Evolutionary conservation across 148 eudicot genomes (phyloP), one percentile per base, ranked within the genome.

Genomic region (Rhododendron williamsianum): DNA sequence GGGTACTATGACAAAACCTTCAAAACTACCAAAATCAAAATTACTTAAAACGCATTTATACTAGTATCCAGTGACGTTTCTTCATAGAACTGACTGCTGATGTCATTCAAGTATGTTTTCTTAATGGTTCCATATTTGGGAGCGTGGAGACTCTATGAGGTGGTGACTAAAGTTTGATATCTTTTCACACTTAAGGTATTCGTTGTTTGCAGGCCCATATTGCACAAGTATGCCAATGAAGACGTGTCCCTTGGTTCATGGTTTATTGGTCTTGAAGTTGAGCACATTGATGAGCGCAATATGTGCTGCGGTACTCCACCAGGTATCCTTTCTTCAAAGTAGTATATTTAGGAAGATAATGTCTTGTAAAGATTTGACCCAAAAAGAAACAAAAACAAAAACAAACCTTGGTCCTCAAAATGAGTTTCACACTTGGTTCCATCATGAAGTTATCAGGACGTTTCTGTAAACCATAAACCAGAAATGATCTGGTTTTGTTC

Each of bases 231-330:
- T 87, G 98, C 98, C 15, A 96, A 96, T 87, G 98, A 96, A 91
- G 98, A 96, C 80, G 98, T 96, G 67, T 89, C 98, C 36, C 96
- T 96, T 79, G 98, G 98, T 81, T 86, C 98, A 67, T 96, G 98
- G 98, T 92, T 96, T 83, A 94, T 96, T 79, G 98, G 98, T 52
- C 98, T 96, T 83, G 98, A 96, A 83, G 96, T 94, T 60, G 98
- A 96, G 86, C 98, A 96, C 84, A 88, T 96, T 83, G 98, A 96
- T 85, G 98, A 96, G 77, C 95, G 94, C n/a, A 93, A 87, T 88
- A 91, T 96, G 96, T 96, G 98, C 85, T 96, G 98, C 84, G 96
- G 98, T 87, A 95, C 98, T 84, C 96, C 98, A 82, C 98, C 98
- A 90, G 98, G 98, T 96, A 91, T 35, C 52, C n/a, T 5, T 58